These are phyloP conservation scores for Dipteronia dyeriana DNA, from an alignment of 345 rosid genomes.

Conservation along the genomic window DNA sequence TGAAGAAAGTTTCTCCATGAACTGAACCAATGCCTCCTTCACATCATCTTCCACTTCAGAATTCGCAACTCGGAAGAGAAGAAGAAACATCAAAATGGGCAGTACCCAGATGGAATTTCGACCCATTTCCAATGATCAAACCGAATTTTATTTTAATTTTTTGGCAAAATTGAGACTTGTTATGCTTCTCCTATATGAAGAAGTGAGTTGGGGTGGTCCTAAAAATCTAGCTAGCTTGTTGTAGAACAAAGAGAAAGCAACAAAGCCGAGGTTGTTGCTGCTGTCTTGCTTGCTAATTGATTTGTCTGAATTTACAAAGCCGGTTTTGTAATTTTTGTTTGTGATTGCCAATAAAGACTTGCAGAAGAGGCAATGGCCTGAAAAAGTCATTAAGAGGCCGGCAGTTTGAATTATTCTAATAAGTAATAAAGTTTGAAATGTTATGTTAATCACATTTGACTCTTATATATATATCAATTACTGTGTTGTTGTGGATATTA, in stretches of 20 bases:
- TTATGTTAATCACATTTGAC: background rate
- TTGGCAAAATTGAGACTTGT: background rate
- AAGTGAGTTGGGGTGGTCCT: background rate
- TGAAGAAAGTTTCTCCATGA: slow-evolving; percentile 49
- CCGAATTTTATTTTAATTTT: background rate
- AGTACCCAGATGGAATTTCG: slow-evolving; percentile 25
- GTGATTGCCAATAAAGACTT: slow-evolving; percentile 17
- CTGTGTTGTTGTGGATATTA: too few relatives aligned
- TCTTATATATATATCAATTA: background rate
- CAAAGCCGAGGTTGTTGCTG: slow-evolving; percentile 12
- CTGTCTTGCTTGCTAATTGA: slow-evolving; percentile 11
- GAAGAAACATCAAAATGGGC: slow-evolving; percentile 33
- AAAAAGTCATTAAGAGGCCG: slow-evolving; percentile 29
- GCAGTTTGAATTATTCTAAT: slow-evolving; percentile 24
- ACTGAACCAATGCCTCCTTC: slow-evolving; percentile 39
- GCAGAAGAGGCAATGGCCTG: slow-evolving; percentile 20
- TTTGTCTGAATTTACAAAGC: slow-evolving; percentile 40
- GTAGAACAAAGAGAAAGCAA: slow-evolving; percentile 20
- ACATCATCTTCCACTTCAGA: slow-evolving; percentile 38
- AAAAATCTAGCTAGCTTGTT: background rate
- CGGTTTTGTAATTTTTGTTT: background rate
- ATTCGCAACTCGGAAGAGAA: slow-evolving; percentile 27
- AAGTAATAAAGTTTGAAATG: background rate
- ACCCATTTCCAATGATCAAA: slow-evolving; percentile 23
- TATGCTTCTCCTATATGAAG: slow-evolving; percentile 13